Base-by-base conservation (phyloP, 352 stramenopile genomes). In the Thalassiosira hispida region DNA sequence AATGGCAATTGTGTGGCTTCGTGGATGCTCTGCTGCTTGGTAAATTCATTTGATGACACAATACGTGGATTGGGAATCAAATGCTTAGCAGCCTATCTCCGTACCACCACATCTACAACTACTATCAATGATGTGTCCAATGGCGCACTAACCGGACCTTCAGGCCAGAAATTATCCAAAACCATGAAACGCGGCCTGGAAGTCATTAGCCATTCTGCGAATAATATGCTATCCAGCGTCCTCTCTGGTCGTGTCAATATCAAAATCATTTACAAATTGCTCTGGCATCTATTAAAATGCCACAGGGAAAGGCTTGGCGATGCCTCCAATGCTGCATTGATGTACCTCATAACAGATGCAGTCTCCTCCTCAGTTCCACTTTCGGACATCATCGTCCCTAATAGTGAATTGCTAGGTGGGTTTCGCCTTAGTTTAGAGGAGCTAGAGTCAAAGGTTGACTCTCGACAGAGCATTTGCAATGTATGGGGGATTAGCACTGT, bases 251-350 rank as follows among this genome's bases (percentile, higher is more conserved):
- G 72, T 31, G 64, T 63, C 27, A 88, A 88, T 68, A 75, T 84
- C 55, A 83, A 90, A 67, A 67, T 93, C n/a, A 78, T 83, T 29
- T 90, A 90, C 56, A 92, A 93, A 64, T 61, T 94, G 5, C 56
- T 94, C 1, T 94, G 87, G 87, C 87, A 94, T 73, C 57, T 94
- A n/a, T 46, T 92, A 0, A 94, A 92, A 64, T 90, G 79, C 38
- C 87, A 93, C 64, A 65, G 87, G 12, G 81, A 86, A 46, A 56
- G 79, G 38, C 72, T 93, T 2, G 81, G 85, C 1, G 31, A 35
- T 38, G 59, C 60, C n/a, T 90, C 85, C 0, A 78, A 88, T 57
- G 42, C 67, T 49, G 88, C 81, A 46, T 49, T 94, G 12, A 73
- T 90, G 56, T 77, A 84, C 31, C 74, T 93, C 20, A 72, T 91